A percentile compares a stretch with the other conserved stretches of the same genome.
phyloP scores from a whole-genome alignment of 164 flowering plant genomes.

The Tetracentron sinense region DNA sequence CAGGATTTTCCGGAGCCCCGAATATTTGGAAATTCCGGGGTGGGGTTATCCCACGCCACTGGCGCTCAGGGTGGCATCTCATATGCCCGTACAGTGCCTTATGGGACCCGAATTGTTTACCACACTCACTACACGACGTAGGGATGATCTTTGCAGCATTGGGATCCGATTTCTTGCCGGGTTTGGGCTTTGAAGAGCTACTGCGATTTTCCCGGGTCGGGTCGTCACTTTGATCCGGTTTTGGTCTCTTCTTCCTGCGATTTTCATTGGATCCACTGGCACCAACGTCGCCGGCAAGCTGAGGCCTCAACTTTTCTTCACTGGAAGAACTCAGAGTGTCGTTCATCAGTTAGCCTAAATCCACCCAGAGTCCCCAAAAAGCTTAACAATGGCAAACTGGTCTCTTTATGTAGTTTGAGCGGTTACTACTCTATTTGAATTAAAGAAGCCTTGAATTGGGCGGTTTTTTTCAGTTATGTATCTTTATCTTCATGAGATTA shows the following conservation, averaged over 20 bases:
- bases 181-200: slow-evolving; percentile 26
- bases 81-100: slow-evolving; percentile 94
- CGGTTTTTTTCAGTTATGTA: slow-evolving; percentile 20
- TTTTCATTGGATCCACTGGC: slow-evolving; percentile 12
- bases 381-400: not conserved
- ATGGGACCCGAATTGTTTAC: slow-evolving; percentile 80
- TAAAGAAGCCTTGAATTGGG: not conserved
- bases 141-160: slow-evolving; percentile 45
- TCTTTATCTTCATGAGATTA: not conserved
- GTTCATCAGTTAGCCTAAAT: slow-evolving; percentile 6
- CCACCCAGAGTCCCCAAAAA: not conserved
- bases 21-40: slow-evolving; percentile 41
- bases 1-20: not conserved
- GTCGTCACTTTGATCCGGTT: slow-evolving; percentile 21
- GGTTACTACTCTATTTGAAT: not conserved
- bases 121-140: slow-evolving; percentile 87
- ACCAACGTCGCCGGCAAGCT: not conserved
- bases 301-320: not conserved
- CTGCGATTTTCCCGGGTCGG: not conserved
- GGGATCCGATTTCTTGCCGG: slow-evolving; percentile 44
- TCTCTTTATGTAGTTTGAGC: not conserved
- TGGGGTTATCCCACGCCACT: slow-evolving; percentile 91
- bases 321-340: slow-evolving; percentile 2
- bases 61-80: slow-evolving; percentile 97
- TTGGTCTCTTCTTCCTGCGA: slow-evolving; percentile 47